Evolutionary conservation across 1,284 basidiomycete genomes (phyloP), one percentile per base, ranked within the genome.

Genomic region (Ustilago hordei): DNA sequence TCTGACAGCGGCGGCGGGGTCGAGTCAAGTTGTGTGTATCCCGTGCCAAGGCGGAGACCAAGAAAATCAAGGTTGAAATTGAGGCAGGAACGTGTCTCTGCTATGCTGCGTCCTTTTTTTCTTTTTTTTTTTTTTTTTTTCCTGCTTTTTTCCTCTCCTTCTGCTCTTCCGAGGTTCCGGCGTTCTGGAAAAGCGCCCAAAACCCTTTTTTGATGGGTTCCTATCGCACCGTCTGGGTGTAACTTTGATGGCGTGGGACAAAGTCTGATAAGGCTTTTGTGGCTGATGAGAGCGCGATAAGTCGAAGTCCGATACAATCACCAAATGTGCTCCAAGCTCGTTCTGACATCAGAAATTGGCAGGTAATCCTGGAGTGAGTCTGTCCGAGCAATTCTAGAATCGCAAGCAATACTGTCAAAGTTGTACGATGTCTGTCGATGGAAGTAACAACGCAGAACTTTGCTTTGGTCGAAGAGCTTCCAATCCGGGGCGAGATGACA

Each of bases 211-310:
- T 28, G 23, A 28, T 28, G 23, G 23, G 23, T 28, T 48, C n/a
- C 31, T 48, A 48, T 48, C 45, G 23, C 45, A 48, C 23, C 23
- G 23, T 19, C n/a, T 23, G 13, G 31, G 48, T 50, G 23, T 28
- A 17, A 31, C 28, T 50, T 32, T 50, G 48, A 50, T 50, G 48
- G 31, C 48, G 48, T 50, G 23, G 48, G 28, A 50, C 31, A 50
- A 12, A 13, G 48, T 31, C 48, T 17, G 48, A 50, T 50, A 50
- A 50, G 36, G 48, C 48, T 50, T 50, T 50, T 32, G 48, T 50
- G 31, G 48, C 48, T 50, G 48, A 45, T n/a, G 43, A 45, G n/a
- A 41, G 39, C 11, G 15, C 13, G 39, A 41, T 41, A 41, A 41
- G 39, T 41, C 7, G 13, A 41, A 38, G 36, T 15, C 39, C 13